Conservation (phyloP, 148 eudicot species). For the Cornus florida region DNA sequence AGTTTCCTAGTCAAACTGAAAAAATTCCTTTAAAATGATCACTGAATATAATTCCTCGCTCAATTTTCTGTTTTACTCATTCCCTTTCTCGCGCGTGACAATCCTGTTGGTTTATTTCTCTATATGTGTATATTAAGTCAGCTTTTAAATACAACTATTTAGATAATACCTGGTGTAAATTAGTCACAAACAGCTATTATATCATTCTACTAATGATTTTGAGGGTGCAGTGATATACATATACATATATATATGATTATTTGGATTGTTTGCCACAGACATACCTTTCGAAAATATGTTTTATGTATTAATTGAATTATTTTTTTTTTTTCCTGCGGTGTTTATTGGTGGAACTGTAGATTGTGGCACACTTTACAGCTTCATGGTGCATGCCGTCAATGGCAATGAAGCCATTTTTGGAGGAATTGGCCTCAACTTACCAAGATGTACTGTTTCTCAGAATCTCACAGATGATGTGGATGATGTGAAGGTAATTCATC, state of each 20-base stretch:
- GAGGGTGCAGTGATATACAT: neutral
- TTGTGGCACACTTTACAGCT: constrained; percentile 79
- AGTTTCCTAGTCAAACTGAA: neutral
- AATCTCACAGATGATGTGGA: constrained; percentile 67
- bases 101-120: neutral
- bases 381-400: constrained; percentile 85
- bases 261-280: too few species aligned
- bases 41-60: too few species aligned
- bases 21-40: neutral
- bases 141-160: neutral
- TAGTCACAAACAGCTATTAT: neutral
- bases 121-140: neutral
- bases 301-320: neutral
- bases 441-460: constrained; percentile 48
- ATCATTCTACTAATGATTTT: neutral
- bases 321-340: too few species aligned
- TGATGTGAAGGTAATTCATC: constrained; percentile 51
- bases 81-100: neutral
- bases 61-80: too few species aligned
- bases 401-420: constrained; percentile 61
- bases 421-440: constrained; percentile 53
- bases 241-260: too few species aligned
- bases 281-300: neutral
- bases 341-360: constrained; percentile 22
- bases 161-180: neutral